Conservation (phyloP, 352 stramenopile species). For the Globisporangium rhizosaccharum region DNA sequence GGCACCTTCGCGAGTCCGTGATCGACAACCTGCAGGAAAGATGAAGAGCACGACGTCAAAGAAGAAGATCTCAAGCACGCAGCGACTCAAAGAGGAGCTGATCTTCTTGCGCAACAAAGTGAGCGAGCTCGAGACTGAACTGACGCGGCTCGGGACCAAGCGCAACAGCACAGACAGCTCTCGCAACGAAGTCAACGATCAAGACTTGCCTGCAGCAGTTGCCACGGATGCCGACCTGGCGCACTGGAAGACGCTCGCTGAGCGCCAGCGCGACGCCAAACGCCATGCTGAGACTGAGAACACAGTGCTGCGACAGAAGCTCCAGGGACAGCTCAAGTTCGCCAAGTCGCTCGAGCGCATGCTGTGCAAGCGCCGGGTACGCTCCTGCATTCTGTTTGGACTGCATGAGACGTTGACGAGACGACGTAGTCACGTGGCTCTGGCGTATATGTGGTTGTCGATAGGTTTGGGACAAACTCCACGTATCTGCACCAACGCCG, state of each 20-base stretch:
- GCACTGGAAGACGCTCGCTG: slow-evolving; percentile 5
- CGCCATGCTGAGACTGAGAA: slow-evolving; percentile 8
- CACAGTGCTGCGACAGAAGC: background rate
- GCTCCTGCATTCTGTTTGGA: background rate
- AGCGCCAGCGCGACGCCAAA: slow-evolving; percentile 11
- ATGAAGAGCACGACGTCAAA: background rate
- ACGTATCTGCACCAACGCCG: background rate
- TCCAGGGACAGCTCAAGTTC: slow-evolving; percentile 12
- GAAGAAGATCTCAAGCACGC: slow-evolving; percentile 9
- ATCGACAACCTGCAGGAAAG: background rate
- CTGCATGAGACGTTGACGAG: background rate
- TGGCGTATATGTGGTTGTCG: background rate
- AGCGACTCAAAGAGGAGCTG: slow-evolving; percentile 12
- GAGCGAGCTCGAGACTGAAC: slow-evolving; percentile 2
- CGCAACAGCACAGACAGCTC: background rate
- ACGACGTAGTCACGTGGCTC: background rate
- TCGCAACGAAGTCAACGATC: background rate
- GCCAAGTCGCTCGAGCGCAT: slow-evolving; percentile 8
- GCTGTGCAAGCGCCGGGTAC: slow-evolving; percentile 8
- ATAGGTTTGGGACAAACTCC: slow-evolving; percentile 7
- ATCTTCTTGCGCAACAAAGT: slow-evolving; percentile 10
- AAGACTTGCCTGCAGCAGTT: background rate
- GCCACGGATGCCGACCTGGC: background rate
- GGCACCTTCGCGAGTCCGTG: background rate
- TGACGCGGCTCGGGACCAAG: background rate